Percentiles rank a stretch among this genome's conserved stretches.
These are phyloP conservation scores for Kockiozyma suomiensis DNA, from an alignment of 805 yeast genomes.

Conservation along the genomic window DNA sequence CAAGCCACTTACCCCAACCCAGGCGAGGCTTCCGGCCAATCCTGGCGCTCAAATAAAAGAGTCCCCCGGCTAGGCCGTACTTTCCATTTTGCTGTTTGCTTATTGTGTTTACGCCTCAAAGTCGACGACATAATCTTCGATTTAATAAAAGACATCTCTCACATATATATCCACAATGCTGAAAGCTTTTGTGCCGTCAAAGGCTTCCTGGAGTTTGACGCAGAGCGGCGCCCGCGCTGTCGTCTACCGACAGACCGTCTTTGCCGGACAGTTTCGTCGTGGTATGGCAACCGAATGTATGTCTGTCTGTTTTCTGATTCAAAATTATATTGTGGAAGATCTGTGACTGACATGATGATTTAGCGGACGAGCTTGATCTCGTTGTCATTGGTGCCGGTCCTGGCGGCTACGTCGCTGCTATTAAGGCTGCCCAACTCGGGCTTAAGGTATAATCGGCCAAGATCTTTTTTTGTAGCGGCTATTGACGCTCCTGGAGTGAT, in stretches of 20 bases:
- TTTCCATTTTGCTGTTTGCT: background rate
- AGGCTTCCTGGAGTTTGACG: conserved; percentile 19
- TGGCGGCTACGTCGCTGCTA: conserved; percentile 99
- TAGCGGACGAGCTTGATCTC: conserved; percentile 67
- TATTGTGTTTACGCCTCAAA: background rate
- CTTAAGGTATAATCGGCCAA: conserved; percentile 48
- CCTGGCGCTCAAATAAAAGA: conserved; percentile 7
- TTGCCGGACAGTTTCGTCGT: conserved; percentile 17
- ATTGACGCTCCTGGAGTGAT: background rate
- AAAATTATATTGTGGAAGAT: no score
- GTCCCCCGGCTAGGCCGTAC: conserved; percentile 8
- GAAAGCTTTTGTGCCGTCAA: conserved; percentile 9
- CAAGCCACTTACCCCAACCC: conserved; percentile 4
- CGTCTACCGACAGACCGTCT: conserved; percentile 2
- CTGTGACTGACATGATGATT: background rate
- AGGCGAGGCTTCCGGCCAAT: conserved; percentile 1
- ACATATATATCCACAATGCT: conserved; percentile 4
- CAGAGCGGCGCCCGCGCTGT: conserved; percentile 10
- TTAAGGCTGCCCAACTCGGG: conserved; percentile 97
- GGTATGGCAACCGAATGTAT: conserved; percentile 32
- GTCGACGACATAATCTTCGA: background rate
- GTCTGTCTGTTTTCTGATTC: background rate
- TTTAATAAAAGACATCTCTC: no score
- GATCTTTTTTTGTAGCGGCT: background rate
- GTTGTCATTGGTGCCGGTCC: conserved; percentile 99